Base-by-base conservation (phyloP, 805 yeast species). In the Cephaloascus fragrans region DNA sequence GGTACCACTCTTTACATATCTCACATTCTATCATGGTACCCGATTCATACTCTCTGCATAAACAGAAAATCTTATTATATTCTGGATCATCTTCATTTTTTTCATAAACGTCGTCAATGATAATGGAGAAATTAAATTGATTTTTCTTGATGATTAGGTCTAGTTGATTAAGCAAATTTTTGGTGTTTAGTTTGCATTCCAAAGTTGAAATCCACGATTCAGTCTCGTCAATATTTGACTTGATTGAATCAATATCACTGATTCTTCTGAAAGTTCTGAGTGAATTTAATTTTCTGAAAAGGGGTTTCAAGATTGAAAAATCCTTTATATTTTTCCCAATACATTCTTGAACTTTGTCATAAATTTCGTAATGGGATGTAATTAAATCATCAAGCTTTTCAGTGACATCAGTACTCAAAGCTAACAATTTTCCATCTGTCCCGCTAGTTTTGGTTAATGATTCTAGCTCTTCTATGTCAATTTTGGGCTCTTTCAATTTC, bases 21-120 rank as follows among this genome's bases (percentile, higher is more conserved):
- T 80, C 88, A 57, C 89, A 82, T 42, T 75, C 82, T 35, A 80
- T 73, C 84, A 80, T 80, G 0, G 73, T 68, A 4, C 54, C 83
- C 71, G 47, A 69, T 47, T 80, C 89, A 18, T 56, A 56, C 36
- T 70, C 72, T 35, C 87, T 66, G 53, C 90, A 82, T 40, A 77
- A 59, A 50, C 89, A 82, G 50, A 75, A 80, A 18, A 54, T 49
- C 5, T 39, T 35, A 15, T 50, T 55, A 10, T 49, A 39, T 3
- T 32, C 44, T 3, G 34, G 15, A 23, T 26, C 23, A 16, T n/a
- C 20, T 35, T 18, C 20, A 18, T 20, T 51, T 4, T 39, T 41
- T 23, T 45, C 44, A 39, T 58, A 57, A 0, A 37, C 34, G 34
- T 64, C 69, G 1, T 51, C 60, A 5, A 46, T 49, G 14, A 29